phyloP scores from a whole-genome alignment of 2,329 filamentous ascomycete genomes.

The Colletotrichum salicis region DNA sequence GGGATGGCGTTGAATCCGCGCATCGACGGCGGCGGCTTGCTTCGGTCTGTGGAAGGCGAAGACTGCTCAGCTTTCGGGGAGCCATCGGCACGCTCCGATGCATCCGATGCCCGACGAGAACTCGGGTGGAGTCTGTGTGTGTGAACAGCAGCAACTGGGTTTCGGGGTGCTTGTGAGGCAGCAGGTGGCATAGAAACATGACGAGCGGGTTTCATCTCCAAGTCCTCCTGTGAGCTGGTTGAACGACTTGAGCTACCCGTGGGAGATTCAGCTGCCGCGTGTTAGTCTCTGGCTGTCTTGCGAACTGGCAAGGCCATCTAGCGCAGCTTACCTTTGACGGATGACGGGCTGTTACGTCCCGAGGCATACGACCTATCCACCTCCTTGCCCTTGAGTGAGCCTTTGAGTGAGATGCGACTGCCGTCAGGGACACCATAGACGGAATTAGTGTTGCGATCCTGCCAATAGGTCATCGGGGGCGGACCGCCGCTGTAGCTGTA shows the following conservation, averaged over 20 bases:
- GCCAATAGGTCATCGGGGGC: constrained; percentile 39
- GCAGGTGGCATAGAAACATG: constrained; percentile 31
- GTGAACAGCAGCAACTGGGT: not conserved
- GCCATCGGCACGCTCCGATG: constrained; percentile 37
- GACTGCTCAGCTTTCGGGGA: constrained; percentile 21
- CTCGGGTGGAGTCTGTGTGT: constrained; percentile 42
- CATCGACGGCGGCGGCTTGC: constrained; percentile 44
- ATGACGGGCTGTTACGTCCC: constrained; percentile 48
- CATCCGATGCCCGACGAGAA: constrained; percentile 44
- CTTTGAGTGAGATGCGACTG: constrained; percentile 49
- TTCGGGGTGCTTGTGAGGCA: constrained; percentile 4
- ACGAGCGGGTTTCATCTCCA: constrained; percentile 49
- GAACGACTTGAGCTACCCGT: constrained; percentile 51
- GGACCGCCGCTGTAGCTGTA: constrained; percentile 57
- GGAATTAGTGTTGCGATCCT: constrained; percentile 44
- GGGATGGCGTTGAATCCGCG: constrained; percentile 44
- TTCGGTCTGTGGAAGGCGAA: constrained; percentile 3
- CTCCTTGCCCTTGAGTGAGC: constrained; percentile 58
- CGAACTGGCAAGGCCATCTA: not conserved
- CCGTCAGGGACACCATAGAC: constrained; percentile 44
- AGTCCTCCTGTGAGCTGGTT: constrained; percentile 51
- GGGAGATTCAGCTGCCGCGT: constrained; percentile 39
- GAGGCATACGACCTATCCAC: constrained; percentile 47
- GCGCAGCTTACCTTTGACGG: constrained; percentile 47
- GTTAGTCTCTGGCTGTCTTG: constrained; percentile 24